Percentiles rank a stretch among this genome's conserved stretches.
These are phyloP conservation scores for Vitis hybrid DNA, from an alignment of 177 flowering plant genomes.

Conservation along the genomic window DNA sequence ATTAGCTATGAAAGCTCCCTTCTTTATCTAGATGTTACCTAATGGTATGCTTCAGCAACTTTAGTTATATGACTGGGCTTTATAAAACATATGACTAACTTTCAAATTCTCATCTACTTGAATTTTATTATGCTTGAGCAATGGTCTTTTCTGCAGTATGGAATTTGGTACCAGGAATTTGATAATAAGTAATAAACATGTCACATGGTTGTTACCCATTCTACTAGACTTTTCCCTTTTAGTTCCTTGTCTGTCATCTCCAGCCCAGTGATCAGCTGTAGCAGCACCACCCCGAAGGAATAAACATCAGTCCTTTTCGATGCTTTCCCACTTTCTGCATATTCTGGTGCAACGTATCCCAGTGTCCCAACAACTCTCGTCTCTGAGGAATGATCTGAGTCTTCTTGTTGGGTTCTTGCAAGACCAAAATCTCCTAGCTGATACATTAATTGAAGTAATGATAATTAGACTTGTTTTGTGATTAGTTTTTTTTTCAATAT, in stretches of 20 bases:
- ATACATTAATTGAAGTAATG: background rate
- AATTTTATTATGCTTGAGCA: too few species aligned
- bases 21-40: too few species aligned
- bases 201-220: slow-evolving; percentile 49
- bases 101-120: too few species aligned
- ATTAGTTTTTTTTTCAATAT: too few species aligned
- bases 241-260: slow-evolving; percentile 46
- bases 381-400: slow-evolving; percentile 41
- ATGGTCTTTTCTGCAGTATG: background rate
- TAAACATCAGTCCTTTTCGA: slow-evolving; percentile 72
- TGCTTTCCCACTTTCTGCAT: slow-evolving; percentile 64
- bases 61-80: too few species aligned
- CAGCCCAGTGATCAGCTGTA: slow-evolving; percentile 65
- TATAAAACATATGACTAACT: too few species aligned
- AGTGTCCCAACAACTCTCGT: slow-evolving; percentile 59
- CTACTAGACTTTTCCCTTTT: slow-evolving; percentile 56
- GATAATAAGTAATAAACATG: background rate
- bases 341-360: slow-evolving; percentile 78
- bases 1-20: too few species aligned
- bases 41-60: too few species aligned
- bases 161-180: background rate
- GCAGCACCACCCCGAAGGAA: slow-evolving; percentile 72
- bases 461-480: background rate
- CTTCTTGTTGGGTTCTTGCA: slow-evolving; percentile 49
- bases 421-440: slow-evolving; percentile 82